Evolutionary conservation across 495 filamentous ascomycete species (phyloP), one percentile per base, ranked within the genome.

Genomic region (Xylaria cubensis): DNA sequence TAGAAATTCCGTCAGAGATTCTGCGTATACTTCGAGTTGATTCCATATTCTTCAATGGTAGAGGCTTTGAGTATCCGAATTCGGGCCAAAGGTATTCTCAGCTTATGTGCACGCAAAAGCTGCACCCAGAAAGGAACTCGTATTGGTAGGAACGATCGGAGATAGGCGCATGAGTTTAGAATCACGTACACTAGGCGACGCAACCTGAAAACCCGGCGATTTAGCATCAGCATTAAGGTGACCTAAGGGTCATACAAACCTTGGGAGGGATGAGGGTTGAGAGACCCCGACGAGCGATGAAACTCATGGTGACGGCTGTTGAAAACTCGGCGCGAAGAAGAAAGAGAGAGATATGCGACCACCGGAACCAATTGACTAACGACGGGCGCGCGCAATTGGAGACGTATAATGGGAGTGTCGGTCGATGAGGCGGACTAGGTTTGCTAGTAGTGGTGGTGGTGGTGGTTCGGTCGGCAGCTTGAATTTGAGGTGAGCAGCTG

Each of bases 241-340:
- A 29, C 8, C 53, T 32, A 46, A 51, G 59, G 66, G 74, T 55
- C n/a, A 26, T 71, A 76, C 89, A 74, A 89, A 95, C 95, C 92
- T 98, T 98, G 76, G 96, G 96, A 76, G 96, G 96, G 82, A 99
- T 97, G 81, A 99, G 89, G 88, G 97, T 97, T 79, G 97, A 98
- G 80, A 99, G 92, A 88, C 89, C 92, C 83, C 95, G 90, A 83
- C 92, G 92, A 77, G 89, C 87, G 78, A 96, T 89, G 90, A 88
- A 94, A 86, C 94, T 97, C 95, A 97, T 98, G 83, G 85, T 92
- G 89, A 81, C 80, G 82, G 82, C 73, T 80, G 71, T 59, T 70
- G 63, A 69, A 69, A 71, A 64, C 46, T 78, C 58, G 72, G 64
- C 75, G 69, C 70, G 69, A 70, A 74, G 74, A 73, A 70, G 74